phyloP scores from a whole-genome alignment of 495 filamentous ascomycete species.

The Chaetomium tenue region DNA sequence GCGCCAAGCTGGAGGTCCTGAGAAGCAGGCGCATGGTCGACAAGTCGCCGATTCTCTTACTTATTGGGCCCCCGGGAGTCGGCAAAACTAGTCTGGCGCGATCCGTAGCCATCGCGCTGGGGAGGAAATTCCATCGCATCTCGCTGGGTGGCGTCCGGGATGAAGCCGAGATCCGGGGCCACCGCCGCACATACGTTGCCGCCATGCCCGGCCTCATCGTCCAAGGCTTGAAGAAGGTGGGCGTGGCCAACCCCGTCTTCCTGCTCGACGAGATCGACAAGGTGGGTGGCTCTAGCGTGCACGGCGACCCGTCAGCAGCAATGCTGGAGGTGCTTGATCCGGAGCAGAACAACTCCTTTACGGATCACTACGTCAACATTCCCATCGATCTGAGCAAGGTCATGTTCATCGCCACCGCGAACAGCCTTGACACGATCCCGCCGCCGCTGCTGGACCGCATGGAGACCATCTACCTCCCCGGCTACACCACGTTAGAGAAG shows the following conservation, averaged over 20 bases:
- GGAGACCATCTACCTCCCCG: slow-evolving; percentile 88
- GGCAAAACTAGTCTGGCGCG: slow-evolving; percentile 97
- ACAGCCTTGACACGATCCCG: slow-evolving; percentile 92
- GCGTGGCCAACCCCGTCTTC: slow-evolving; percentile 94
- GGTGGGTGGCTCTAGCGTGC: slow-evolving; percentile 84
- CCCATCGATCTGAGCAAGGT: slow-evolving; percentile 96
- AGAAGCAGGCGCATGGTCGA: slow-evolving; percentile 77
- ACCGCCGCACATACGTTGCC: slow-evolving; percentile 94
- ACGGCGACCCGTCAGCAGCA: slow-evolving; percentile 96
- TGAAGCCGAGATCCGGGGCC: slow-evolving; percentile 95
- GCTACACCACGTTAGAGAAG: slow-evolving; percentile 99
- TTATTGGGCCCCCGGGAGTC: slow-evolving; percentile 92
- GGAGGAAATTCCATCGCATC: slow-evolving; percentile 95
- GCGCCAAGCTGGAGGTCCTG: slow-evolving; percentile 64
- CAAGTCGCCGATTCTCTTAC: slow-evolving; percentile 91
- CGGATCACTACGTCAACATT: slow-evolving; percentile 94
- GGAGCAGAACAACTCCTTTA: slow-evolving; percentile 94
- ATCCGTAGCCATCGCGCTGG: slow-evolving; percentile 86
- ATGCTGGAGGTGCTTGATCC: slow-evolving; percentile 99
- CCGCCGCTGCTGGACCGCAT: slow-evolving; percentile 93
- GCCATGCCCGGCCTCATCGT: slow-evolving; percentile 97
- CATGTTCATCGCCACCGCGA: slow-evolving; percentile 97
- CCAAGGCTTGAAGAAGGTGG: slow-evolving; percentile 92
- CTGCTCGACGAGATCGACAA: slow-evolving; percentile 99
- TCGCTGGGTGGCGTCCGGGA: slow-evolving; percentile 94